phyloP scores from a whole-genome alignment of 192 early-diverging fungal species.

The Podila epicladia region DNA sequence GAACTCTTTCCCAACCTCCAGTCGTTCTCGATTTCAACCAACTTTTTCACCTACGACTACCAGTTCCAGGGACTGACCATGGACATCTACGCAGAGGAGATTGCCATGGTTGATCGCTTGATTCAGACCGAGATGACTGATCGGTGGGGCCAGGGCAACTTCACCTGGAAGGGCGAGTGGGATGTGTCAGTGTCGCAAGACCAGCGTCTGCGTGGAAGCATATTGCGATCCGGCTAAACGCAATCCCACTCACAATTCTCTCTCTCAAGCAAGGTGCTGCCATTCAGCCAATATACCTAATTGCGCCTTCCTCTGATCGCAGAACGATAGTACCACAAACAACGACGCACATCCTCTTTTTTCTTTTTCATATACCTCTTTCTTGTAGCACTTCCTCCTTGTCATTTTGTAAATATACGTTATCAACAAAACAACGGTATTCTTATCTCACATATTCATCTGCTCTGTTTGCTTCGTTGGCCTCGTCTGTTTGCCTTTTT shows the following conservation, averaged over 20 bases:
- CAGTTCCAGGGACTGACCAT: conserved; percentile 52
- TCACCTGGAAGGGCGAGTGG: conserved; percentile 42
- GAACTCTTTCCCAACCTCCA: conserved; percentile 57
- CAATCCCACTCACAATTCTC: background rate
- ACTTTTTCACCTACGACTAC: conserved; percentile 55
- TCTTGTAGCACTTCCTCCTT: too few relatives aligned
- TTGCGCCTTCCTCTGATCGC: too few relatives aligned
- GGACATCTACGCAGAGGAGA: conserved; percentile 50
- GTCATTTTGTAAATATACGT: too few relatives aligned
- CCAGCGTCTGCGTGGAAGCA: conserved; percentile 55
- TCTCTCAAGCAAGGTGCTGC: too few relatives aligned
- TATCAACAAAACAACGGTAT: too few relatives aligned
- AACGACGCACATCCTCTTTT: too few relatives aligned
- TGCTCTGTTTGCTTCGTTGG: too few relatives aligned
- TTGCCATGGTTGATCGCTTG: conserved; percentile 37
- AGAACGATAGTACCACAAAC: too few relatives aligned
- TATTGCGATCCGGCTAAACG: conserved; percentile 28
- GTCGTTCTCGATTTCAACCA: conserved; percentile 52
- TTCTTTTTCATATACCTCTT: too few relatives aligned
- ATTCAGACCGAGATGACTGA: conserved; percentile 33
- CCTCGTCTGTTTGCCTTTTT: too few relatives aligned
- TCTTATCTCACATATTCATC: too few relatives aligned
- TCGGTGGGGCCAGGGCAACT: conserved; percentile 16
- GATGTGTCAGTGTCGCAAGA: conserved; percentile 53
- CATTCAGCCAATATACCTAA: too few relatives aligned